A percentile compares a stretch with the other conserved stretches of the same genome.
These are phyloP conservation scores for Neltuma alba DNA, from an alignment of 306 rosid species.

Conservation along the genomic window DNA sequence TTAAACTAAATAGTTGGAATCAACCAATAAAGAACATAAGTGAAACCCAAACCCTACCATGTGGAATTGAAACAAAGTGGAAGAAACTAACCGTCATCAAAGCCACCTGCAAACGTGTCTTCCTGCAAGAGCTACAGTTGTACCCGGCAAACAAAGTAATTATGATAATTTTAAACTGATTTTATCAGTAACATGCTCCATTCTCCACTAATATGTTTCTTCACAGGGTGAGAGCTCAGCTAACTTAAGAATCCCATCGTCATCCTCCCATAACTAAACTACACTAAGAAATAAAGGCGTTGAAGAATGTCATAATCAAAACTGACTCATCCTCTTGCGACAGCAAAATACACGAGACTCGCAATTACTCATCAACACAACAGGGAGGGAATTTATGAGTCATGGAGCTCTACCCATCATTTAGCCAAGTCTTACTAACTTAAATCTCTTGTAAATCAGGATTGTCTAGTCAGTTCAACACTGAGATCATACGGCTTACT, in stretches of 20 bases:
- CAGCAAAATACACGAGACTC: slow-evolving; percentile 35
- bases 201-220: neutral
- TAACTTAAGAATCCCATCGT: slow-evolving; percentile 29
- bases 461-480: slow-evolving; percentile 48
- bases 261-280: slow-evolving; percentile 29
- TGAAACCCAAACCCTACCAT: neutral
- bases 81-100: neutral
- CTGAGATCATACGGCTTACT: slow-evolving; percentile 47
- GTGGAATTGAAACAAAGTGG: neutral
- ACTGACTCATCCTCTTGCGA: slow-evolving; percentile 35
- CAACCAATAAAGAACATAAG: neutral
- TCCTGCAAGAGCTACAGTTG: neutral
- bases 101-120: slow-evolving; percentile 3
- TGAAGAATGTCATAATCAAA: slow-evolving; percentile 36
- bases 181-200: neutral
- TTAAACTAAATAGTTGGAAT: neutral
- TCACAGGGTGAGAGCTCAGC: slow-evolving; percentile 16
- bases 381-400: neutral
- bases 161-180: neutral
- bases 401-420: slow-evolving; percentile 43
- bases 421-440: slow-evolving; percentile 43
- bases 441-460: slow-evolving; percentile 43
- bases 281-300: slow-evolving; percentile 25
- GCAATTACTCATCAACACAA: slow-evolving; percentile 26
- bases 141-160: neutral